These are phyloP conservation scores for Binderoboletus segoi DNA, from an alignment of 1,284 basidiomycete species.

Conservation along the genomic window DNA sequence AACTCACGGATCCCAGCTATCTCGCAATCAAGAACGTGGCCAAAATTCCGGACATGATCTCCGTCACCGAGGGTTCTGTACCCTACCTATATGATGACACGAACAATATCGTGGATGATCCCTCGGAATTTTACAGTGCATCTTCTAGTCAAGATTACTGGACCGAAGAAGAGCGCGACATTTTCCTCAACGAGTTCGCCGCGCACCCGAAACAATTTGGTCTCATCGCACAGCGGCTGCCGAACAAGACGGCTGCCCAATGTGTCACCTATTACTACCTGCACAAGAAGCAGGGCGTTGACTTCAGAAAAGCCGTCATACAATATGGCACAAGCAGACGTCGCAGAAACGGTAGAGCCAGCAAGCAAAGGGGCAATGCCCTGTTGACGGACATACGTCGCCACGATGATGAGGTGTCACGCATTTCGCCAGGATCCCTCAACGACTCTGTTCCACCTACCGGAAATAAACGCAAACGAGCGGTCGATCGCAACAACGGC, in stretches of 20 bases:
- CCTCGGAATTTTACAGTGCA: conserved; percentile 77
- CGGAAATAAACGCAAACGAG: conserved; percentile 36
- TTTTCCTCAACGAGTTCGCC: conserved; percentile 83
- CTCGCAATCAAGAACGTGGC: conserved; percentile 90
- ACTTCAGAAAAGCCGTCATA: conserved; percentile 78
- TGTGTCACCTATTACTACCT: conserved; percentile 96
- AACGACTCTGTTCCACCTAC: conserved; percentile 32
- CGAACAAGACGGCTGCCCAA: conserved; percentile 86
- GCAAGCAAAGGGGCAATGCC: conserved; percentile 77
- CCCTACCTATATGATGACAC: conserved; percentile 81
- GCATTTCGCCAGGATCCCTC: conserved; percentile 37
- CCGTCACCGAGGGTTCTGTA: conserved; percentile 62
- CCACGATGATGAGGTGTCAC: conserved; percentile 70
- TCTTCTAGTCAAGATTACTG: conserved; percentile 76
- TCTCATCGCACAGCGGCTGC: conserved; percentile 77
- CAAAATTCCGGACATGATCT: conserved; percentile 89
- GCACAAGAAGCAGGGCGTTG: conserved; percentile 86
- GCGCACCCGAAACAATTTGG: conserved; percentile 94
- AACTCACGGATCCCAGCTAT: conserved; percentile 88
- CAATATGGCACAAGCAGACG: conserved; percentile 68
- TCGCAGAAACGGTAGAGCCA: conserved; percentile 56
- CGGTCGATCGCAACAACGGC: conserved; percentile 32
- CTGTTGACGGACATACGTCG: conserved; percentile 76
- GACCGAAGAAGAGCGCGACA: conserved; percentile 84
- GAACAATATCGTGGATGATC: conserved; percentile 80